Evolutionary conservation across 352 stramenopile species (phyloP), one percentile per base, ranked within the genome.

Genomic region (Globisporangium nunn): DNA sequence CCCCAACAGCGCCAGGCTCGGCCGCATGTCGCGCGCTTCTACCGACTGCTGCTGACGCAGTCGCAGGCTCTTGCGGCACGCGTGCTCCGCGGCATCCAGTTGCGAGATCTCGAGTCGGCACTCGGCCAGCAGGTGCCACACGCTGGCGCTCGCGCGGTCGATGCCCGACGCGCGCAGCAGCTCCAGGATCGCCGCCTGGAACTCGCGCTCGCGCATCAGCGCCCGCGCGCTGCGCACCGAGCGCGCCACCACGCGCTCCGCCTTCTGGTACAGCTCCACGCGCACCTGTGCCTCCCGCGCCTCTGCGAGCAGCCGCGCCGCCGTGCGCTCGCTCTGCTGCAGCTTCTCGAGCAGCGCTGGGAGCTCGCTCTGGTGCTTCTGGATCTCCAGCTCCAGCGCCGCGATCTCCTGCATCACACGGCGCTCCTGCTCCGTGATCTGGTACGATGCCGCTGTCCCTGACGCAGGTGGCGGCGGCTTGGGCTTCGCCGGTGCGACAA

Each of bases 111-210:
- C 62, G 52, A 85, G 62, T 29, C 74, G 76, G 52, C 76, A 85
- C 58, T 80, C 64, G 12, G 76, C 74, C 18, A 87, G 60, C 68
- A 87, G 57, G 45, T 75, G 78, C 72, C 74, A 87, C 46, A 80
- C 45, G 6, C 62, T 71, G 23, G 70, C 63, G 33, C 82, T 85
- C 37, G 72, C 75, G 2, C 68, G 66, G 58, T 87, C 76, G 35
- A 87, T 77, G 12, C 56, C 64, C 0, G 58, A 57, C 17, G 74
- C 76, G 8, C 74, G 72, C 43, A 74, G 62, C 18, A 87, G 64
- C 65, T 87, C 76, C 29, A 87, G 49, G 29, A 87, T 83, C 29
- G 76, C 74, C 23, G 74, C 72, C 61, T 83, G 77, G 57, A 78
- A 85, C 60, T 87, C 76, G 37, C 75, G 63, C 60, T 81, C 70